Conservation (phyloP, 768 basidiomycete genomes). For the Termitomyces sp. region DNA sequence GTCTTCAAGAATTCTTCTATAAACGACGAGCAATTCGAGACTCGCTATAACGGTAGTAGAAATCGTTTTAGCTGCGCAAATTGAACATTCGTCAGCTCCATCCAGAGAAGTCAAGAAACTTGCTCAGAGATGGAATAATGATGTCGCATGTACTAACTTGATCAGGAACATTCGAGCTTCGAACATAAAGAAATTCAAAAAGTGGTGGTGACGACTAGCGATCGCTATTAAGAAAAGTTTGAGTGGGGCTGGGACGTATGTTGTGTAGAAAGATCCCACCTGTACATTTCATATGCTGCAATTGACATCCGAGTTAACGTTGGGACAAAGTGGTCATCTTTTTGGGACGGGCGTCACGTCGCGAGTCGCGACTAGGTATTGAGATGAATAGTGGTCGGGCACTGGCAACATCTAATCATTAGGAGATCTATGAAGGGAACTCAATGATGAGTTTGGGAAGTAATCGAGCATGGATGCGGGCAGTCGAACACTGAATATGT, state of each 20-base stretch:
- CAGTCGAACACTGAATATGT: neutral
- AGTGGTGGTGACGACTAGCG: neutral
- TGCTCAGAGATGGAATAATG: neutral
- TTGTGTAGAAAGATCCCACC: neutral
- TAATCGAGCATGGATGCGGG: neutral
- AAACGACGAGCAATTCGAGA: neutral
- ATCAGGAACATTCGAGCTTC: neutral
- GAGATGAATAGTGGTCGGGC: neutral
- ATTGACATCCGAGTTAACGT: no score
- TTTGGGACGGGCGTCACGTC: neutral
- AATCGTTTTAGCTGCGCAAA: neutral
- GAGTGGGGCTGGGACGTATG: neutral
- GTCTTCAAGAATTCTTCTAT: neutral
- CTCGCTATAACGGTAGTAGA: neutral
- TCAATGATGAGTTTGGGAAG: neutral
- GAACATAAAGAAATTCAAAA: neutral
- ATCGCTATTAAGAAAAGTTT: neutral
- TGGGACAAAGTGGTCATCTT: neutral
- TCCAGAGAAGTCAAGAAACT: neutral
- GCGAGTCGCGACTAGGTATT: neutral
- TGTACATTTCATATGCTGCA: neutral
- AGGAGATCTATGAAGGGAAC: neutral
- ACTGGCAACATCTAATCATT: neutral
- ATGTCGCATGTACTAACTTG: neutral
- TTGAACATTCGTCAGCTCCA: neutral